Conservation (phyloP, 768 basidiomycete genomes). For the Cystobasidiopsis lactophilus region DNA sequence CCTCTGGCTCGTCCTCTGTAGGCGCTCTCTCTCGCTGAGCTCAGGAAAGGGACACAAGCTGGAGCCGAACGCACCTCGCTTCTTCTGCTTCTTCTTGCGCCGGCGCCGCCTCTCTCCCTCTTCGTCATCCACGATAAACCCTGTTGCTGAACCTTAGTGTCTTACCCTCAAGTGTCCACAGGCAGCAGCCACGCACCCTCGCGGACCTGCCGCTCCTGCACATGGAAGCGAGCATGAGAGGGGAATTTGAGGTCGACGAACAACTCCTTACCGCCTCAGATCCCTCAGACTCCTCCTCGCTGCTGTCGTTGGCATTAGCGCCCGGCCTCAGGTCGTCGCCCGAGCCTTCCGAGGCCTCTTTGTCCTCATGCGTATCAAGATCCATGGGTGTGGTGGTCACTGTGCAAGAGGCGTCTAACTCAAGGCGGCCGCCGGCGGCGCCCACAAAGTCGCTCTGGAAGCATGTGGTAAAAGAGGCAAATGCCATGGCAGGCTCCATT, state of each 20-base stretch:
- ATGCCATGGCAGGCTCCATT: too few species aligned
- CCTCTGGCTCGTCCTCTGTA: slow-evolving; percentile 3
- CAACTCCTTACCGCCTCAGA: slow-evolving; percentile 3
- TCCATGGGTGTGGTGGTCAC: not conserved
- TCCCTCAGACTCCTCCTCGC: slow-evolving; percentile 7
- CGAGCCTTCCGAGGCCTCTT: not conserved
- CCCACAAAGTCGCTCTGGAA: too few species aligned
- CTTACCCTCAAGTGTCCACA: not conserved
- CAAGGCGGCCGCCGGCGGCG: too few species aligned
- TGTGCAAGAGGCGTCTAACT: too few species aligned
- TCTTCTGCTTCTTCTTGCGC: slow-evolving; percentile 8
- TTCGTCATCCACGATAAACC: slow-evolving; percentile 13
- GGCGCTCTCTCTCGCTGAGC: not conserved
- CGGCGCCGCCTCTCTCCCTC: slow-evolving; percentile 1
- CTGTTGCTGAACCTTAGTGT: not conserved
- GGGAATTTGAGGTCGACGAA: too few species aligned
- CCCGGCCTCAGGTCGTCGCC: not conserved
- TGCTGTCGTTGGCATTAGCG: slow-evolving; percentile 5
- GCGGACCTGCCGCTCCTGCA: not conserved
- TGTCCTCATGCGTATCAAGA: not conserved
- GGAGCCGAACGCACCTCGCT: slow-evolving; percentile 1
- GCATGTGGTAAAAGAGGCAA: too few species aligned
- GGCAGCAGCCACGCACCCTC: slow-evolving; percentile 3
- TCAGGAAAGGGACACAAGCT: not conserved
- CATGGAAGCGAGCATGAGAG: too few species aligned